Conservation (phyloP, 2,329 filamentous ascomycete genomes). For the Colletotrichum sidae region DNA sequence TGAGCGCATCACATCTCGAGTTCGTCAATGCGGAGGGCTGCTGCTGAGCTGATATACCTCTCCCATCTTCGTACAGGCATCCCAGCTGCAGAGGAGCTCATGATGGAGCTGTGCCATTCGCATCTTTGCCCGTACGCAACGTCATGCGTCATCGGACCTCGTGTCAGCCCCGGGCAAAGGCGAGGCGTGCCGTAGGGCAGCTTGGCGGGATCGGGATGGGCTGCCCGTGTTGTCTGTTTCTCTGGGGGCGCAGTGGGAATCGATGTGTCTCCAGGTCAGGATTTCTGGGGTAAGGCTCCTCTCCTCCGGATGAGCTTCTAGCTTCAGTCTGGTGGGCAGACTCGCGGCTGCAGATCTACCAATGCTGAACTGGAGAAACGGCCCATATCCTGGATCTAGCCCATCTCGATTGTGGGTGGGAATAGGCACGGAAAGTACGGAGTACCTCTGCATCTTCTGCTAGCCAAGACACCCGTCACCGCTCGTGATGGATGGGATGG, state of each 20-base stretch:
- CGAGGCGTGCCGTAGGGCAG: slow-evolving; percentile 21
- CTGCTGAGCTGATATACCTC: background rate
- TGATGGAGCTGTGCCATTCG: background rate
- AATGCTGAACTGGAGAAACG: background rate
- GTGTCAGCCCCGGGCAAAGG: slow-evolving; percentile 34
- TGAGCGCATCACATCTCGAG: background rate
- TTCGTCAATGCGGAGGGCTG: too few relatives aligned
- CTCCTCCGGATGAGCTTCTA: background rate
- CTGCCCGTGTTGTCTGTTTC: slow-evolving; percentile 4
- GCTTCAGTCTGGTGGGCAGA: background rate
- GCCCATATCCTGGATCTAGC: background rate
- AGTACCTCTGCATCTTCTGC: too few relatives aligned
- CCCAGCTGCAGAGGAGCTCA: background rate
- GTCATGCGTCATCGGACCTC: slow-evolving; percentile 29
- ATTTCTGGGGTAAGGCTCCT: background rate
- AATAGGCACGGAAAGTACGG: background rate
- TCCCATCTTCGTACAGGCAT: background rate
- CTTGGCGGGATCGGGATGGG: slow-evolving; percentile 20
- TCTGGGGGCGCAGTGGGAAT: slow-evolving; percentile 5
- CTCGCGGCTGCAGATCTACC: slow-evolving; percentile 4
- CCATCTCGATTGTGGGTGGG: background rate
- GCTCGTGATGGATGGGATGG: background rate
- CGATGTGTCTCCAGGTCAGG: background rate
- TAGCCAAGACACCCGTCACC: background rate
- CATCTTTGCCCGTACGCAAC: slow-evolving; percentile 4